Evolutionary conservation across 257 asterid genomes (phyloP), one percentile per base, ranked within the genome.

Genomic region (Nicotiana knightiana): DNA sequence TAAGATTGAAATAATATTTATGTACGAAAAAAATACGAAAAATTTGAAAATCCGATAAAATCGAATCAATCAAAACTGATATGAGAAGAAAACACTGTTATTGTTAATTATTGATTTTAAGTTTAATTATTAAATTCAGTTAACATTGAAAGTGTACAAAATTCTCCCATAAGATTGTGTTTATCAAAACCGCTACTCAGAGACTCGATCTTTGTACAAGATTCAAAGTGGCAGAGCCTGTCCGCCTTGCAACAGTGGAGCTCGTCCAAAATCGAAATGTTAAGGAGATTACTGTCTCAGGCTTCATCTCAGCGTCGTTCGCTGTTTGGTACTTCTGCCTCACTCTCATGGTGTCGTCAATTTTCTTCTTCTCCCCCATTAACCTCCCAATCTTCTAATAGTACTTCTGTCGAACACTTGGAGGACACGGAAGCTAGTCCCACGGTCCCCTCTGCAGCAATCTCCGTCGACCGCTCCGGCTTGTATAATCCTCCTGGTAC

Each of bases 391-490:
- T 48, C 62, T 84, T 77, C 94, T 4, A 10, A 76, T 85, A 81
- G 85, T 85, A 88, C 85, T 87, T 89, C 77, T 73, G 91, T 91
- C 93, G 93, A 94, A 86, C 97, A 91, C 65, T 59, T 82, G 91
- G 93, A 90, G 84, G 93, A 85, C 86, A 26, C 73, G 1, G 62
- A 21, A 18, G 10, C 88, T 11, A 37, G 84, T 54, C 83, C 85
- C 16, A 76, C 90, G 17, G 83, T 88, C 21, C 84, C 88, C 61
- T 83, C 97, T 83, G 82, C 97, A 86, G 81, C 91, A 54, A 88
- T 95, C 83, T 91, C 99, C 86, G 30, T 95, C 82, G 99, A 95
- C 81, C 98, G 99, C 76, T 92, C 99, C 48, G 87, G 91, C 82
- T 85, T 93, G 81, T 89, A 88, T 83, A 86, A 92, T 63, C 94